Percentiles rank a stretch among this genome's conserved stretches.
Conservation (phyloP, 2,329 filamentous ascomycete genomes). For the Periconia macrospinosa region DNA sequence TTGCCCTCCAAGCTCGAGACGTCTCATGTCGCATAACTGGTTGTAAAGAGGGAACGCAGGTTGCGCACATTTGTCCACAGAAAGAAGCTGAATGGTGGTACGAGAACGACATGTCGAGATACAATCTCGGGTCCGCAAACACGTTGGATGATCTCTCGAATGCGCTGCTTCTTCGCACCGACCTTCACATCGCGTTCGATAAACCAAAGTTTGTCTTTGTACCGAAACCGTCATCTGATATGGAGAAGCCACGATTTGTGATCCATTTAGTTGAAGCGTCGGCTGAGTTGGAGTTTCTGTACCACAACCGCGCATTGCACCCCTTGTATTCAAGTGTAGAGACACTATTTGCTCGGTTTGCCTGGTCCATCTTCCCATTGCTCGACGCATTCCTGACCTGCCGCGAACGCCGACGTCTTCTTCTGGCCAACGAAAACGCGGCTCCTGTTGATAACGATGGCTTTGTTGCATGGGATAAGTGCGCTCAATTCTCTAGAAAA, state of each 20-base stretch:
- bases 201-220: slow-evolving; percentile 18
- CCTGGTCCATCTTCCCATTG: slow-evolving; percentile 10
- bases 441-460: slow-evolving; percentile 2
- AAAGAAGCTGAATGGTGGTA: slow-evolving; percentile 12
- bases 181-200: slow-evolving; percentile 21
- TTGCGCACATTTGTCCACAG: slow-evolving; percentile 11
- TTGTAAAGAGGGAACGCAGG: slow-evolving; percentile 6
- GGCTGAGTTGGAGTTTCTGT: slow-evolving; percentile 7
- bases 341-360: slow-evolving; percentile 42
- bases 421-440: not conserved
- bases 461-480: slow-evolving; percentile 4
- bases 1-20: slow-evolving; percentile 5
- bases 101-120: slow-evolving; percentile 10
- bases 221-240: slow-evolving; percentile 12
- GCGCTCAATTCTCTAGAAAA: slow-evolving; percentile 5
- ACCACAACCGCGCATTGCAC: slow-evolving; percentile 11
- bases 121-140: slow-evolving; percentile 6
- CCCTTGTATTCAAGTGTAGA: slow-evolving; percentile 1
- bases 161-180: slow-evolving; percentile 14
- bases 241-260: slow-evolving; percentile 2
- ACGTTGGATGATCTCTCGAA: slow-evolving; percentile 16
- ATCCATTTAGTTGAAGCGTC: slow-evolving; percentile 14
- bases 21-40: slow-evolving; percentile 3
- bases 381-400: slow-evolving; percentile 7
- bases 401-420: slow-evolving; percentile 2